Evolutionary conservation across 2,329 filamentous ascomycete genomes (phyloP), one percentile per base, ranked within the genome.

Genomic region (Emydomyces testavorans): DNA sequence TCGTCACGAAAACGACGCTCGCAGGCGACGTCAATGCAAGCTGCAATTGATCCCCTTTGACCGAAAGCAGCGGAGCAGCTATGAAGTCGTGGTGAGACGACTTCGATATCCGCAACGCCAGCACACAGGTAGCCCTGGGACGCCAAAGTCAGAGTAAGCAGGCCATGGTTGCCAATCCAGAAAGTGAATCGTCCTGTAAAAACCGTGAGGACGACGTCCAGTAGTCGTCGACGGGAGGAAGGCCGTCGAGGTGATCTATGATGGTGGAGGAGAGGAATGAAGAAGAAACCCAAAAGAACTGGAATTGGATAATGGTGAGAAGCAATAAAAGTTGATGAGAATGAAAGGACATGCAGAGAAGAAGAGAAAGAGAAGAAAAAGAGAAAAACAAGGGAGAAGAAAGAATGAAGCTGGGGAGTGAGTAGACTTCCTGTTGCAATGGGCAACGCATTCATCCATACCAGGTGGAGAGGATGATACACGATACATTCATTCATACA

Each of bases 211-310:
- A 32, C 29, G 46, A 36, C 46, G 36, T 16, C 31, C 35, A 40
- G 44, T 34, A 50, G 43, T n/a, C 32, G 46, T 48, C 49, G 54
- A 53, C 48, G 48, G 52, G 56, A 52, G 56, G 54, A 50, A 53
- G 52, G 54, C 53, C 43, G 51, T 56, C 56, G 56, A 52, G 49
- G 52, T 51, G 28, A 42, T 31, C 34, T 29, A 46, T 31, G 34
- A 21, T 47, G 47, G 50, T 31, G 31, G 26, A 11, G 28, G 40
- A 45, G 44, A 36, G 28, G 38, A 48, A 37, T 48, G 49, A 53
- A 42, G 31, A 45, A 50, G 44, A 49, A 52, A 51, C 40, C 40
- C 47, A 50, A 35, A 48, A 55, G 55, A 56, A n/a, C 57, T 15
- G 23, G 16, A 28, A 32, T 15, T 35, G 8, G 26, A 43, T 18